Evolutionary conservation across 306 rosid genomes (phyloP).

Genomic region (Dalbergia cultrata): DNA sequence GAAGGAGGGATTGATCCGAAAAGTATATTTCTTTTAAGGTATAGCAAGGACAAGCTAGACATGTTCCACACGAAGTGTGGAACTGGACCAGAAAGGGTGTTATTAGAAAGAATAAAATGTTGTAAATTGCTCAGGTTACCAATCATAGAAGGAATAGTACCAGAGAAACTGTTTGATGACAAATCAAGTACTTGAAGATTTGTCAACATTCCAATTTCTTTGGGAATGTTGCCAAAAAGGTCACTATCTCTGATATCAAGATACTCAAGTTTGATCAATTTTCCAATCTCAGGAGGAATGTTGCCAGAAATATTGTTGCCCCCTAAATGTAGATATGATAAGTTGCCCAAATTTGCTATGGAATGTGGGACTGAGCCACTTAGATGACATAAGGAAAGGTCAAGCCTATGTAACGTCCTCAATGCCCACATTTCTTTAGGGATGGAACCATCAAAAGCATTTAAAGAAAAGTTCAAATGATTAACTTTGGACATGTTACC

Average conservation of each 20-base stretch:
- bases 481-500: conserved; percentile 39
- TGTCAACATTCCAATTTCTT: too few relatives aligned
- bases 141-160: conserved; percentile 34
- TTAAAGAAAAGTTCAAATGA: too few relatives aligned
- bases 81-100: not conserved
- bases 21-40: too few relatives aligned
- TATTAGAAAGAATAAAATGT: not conserved
- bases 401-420: conserved; percentile 31
- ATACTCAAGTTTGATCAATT: not conserved
- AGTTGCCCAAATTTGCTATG: conserved; percentile 32
- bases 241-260: accelerated
- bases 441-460: conserved; percentile 34
- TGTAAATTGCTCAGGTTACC: conserved; percentile 32
- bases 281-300: too few relatives aligned
- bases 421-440: conserved; percentile 40
- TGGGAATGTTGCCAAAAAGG: conserved; percentile 36
- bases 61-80: too few relatives aligned
- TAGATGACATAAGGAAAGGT: not conserved
- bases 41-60: too few relatives aligned
- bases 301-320: not conserved
- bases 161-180: not conserved
- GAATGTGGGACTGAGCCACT: conserved; percentile 14
- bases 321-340: conserved; percentile 20
- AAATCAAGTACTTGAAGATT: too few relatives aligned
- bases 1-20: too few relatives aligned